Conservation (phyloP, 2,329 filamentous ascomycete species). For the Ophiostoma tasmaniense region DNA sequence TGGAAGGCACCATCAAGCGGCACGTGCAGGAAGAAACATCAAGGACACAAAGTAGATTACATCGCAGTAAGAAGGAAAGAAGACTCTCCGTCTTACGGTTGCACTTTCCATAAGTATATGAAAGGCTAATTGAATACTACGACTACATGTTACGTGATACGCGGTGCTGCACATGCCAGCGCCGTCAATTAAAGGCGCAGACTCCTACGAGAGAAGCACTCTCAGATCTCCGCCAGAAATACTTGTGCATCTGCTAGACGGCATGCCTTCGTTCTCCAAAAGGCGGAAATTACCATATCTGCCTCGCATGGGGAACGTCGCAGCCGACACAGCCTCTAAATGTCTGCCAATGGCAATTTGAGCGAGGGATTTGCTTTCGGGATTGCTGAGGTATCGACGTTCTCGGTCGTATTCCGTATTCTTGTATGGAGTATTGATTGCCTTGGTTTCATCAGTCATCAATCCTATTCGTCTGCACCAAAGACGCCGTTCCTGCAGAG, state of each 20-base stretch:
- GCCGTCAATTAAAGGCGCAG: background rate
- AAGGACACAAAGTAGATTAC: no score
- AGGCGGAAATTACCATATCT: conserved; percentile 1
- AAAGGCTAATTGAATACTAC: background rate
- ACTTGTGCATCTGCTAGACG: no score
- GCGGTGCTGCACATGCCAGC: conserved; percentile 3
- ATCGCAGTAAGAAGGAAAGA: background rate
- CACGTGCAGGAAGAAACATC: background rate
- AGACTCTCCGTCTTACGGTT: conserved; percentile 15
- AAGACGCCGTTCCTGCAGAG: conserved; percentile 4
- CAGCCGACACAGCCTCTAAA: background rate
- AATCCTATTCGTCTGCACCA: background rate
- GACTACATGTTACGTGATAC: background rate
- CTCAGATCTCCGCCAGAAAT: background rate
- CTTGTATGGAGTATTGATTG: background rate
- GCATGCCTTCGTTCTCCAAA: background rate
- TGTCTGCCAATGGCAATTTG: background rate
- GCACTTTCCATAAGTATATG: background rate
- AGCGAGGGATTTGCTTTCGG: background rate
- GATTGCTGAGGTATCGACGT: background rate
- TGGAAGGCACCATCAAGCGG: background rate
- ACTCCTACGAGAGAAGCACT: background rate
- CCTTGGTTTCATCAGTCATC: background rate
- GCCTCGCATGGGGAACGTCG: background rate
- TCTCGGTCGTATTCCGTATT: background rate